Evolutionary conservation across 2,329 filamentous ascomycete species (phyloP).

Genomic region (Aspergillus brunneoviolaceus): DNA sequence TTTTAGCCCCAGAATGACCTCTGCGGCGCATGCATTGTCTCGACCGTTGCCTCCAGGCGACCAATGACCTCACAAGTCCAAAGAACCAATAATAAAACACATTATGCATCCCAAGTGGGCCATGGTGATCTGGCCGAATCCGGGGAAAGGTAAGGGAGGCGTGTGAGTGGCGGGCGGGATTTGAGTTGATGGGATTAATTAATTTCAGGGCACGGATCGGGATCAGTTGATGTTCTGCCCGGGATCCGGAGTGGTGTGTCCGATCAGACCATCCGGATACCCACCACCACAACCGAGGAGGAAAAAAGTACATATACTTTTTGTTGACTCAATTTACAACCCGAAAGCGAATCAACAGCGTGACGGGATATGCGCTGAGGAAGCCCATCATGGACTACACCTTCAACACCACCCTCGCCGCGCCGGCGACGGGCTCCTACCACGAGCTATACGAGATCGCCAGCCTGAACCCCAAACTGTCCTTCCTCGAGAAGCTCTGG

Average conservation of each 20-base stretch:
- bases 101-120: neutral
- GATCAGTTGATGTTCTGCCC: constrained; percentile 12
- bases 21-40: constrained; percentile 1
- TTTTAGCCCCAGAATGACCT: neutral
- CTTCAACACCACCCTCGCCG: constrained; percentile 16
- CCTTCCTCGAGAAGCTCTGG: constrained; percentile 83
- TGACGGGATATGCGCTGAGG: neutral
- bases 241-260: constrained; percentile 24
- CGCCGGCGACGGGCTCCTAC: constrained; percentile 53
- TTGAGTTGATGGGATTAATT: constrained; percentile 2
- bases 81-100: neutral
- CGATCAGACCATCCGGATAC: constrained; percentile 22
- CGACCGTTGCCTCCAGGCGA: neutral
- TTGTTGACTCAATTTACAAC: neutral
- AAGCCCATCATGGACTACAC: constrained; percentile 15
- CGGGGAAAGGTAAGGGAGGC: constrained; percentile 2
- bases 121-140: neutral
- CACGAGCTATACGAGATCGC: constrained; percentile 63
- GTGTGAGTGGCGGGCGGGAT: neutral
- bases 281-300: neutral
- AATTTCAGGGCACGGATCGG: constrained; percentile 4
- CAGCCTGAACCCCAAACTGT: constrained; percentile 77
- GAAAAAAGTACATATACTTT: constrained; percentile 4
- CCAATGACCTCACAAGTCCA: neutral
- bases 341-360: neutral